phyloP scores from a whole-genome alignment of 495 filamentous ascomycete species.

The Podospora pseudocomata region DNA sequence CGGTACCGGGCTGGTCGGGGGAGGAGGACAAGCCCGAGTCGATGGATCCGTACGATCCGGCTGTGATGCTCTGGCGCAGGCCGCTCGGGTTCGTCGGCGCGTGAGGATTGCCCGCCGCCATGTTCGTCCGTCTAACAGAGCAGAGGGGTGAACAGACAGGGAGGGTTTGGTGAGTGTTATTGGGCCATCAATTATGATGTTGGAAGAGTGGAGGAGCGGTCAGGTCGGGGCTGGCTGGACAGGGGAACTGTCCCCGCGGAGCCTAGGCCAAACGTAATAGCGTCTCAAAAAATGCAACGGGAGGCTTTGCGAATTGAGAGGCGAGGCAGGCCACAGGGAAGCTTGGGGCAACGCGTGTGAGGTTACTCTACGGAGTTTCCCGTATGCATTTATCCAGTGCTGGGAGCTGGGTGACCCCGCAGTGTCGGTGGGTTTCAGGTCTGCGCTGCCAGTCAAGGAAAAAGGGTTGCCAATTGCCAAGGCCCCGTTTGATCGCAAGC shows the following conservation, averaged over 20 bases:
- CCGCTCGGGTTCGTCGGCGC: slow-evolving; percentile 41
- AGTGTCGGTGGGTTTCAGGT: neutral
- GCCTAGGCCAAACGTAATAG: neutral
- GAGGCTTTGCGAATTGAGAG: neutral
- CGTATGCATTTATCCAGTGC: neutral
- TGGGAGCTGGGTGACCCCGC: neutral
- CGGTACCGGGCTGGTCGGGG: slow-evolving; percentile 7
- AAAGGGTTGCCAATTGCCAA: neutral
- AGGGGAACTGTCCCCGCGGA: neutral
- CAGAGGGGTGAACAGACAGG: neutral
- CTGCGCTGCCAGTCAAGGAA: neutral
- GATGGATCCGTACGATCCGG: slow-evolving; percentile 30
- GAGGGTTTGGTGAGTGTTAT: neutral
- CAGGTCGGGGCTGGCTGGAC: neutral
- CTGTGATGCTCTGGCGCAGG: slow-evolving; percentile 44
- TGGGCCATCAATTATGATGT: slow-evolving; percentile 1
- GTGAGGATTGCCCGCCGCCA: slow-evolving; percentile 25
- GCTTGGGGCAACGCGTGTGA: too few species aligned
- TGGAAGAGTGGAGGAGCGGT: neutral
- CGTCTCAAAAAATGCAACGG: neutral
- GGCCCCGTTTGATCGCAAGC: neutral
- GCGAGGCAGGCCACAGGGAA: neutral
- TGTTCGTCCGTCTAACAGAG: neutral
- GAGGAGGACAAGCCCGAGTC: slow-evolving; percentile 17
- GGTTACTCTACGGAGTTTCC: neutral